Evolutionary conservation across 2,329 filamentous ascomycete genomes (phyloP), one percentile per base, ranked within the genome.

Genomic region (Gnomoniopsis smithogilvyi): DNA sequence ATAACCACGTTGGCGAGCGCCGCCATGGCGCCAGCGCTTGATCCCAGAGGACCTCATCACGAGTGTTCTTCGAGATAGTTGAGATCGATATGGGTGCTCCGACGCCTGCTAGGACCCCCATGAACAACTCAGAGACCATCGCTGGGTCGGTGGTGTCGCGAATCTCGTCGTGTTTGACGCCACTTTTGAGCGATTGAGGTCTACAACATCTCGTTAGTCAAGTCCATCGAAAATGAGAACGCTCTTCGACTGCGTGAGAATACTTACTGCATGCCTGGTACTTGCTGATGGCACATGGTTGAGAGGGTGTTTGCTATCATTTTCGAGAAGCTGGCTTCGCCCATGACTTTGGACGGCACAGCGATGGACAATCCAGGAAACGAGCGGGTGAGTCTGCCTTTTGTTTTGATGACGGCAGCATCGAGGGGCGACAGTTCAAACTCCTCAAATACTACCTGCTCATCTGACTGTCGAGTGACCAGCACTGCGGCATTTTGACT

Each of bases 1-100:
- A 69, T 0, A 87, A 70, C 82, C 82, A 87, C 0, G 80, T 59
- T 0, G 82, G 72, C 14, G 82, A 85, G 48, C 79, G 68, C 12
- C 76, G 70, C 83, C 82, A 86, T 0, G 78, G 79, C 19, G 4
- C 1, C 54, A 46, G 1, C 60, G 61, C 15, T 60, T 58, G 51
- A 7, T 66, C 53, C 71, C 71, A 82, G 6, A 80, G 57, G 0
- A 83, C 74, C 14, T 84, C 80, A 50, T 84, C 80, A 12, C 79
- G 76, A 1, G 77, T 80, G 21, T 77, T 71, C 60, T 85, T 85
- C 36, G 61, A 65, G 30, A 84, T 74, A 2, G 70, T 67, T 0
- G 53, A 26, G 3, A 64, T 65, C 1, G 69, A 48, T 4, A 66
- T 52, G 1, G 65, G 60, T 0, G 62, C 58, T 0, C 80, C 79